Evolutionary conservation across 1,139 yeast genomes (phyloP), one percentile per base, ranked within the genome.

Genomic region (Lodderomyces elongisporus): DNA sequence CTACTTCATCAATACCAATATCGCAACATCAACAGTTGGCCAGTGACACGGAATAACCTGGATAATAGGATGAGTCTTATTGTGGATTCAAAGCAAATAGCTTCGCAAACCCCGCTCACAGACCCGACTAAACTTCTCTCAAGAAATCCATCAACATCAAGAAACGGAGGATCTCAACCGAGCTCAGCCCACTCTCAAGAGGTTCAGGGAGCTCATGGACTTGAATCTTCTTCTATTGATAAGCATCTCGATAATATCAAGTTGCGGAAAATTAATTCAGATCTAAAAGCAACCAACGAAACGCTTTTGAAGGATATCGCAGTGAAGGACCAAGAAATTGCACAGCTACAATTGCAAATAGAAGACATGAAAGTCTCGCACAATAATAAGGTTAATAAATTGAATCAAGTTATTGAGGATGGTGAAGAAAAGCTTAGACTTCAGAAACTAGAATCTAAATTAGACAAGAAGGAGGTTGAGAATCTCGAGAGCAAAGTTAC

Each of bases 1-100:
- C 54, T 81, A 21, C 54, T 83, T 10, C 88, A 81, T 49, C 85
- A 80, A 44, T 78, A 74, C 30, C 82, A 74, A 41, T 77, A 71
- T 47, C 70, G 72, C 33, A 73, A 76, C 39, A 60, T 77, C 18
- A 63, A 68, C n/a, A 68, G 64, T 26, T 77, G 84, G 84, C 82
- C 84, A 2, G 63, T 56, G 3, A 49, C 50, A 3, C 46, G 52
- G 33, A 45, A 43, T 18, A 40, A 40, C 2, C 35, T 30, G 5
- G 55, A 47, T 29, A 42, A 45, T 30, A 40, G 45, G 31, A 40
- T 43, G 36, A 54, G 62, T 35, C 39, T 56, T 47, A 42, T 51
- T 15, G 35, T 51, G 17, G 52, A 43, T 10, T 33, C 38, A 8
- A 36, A 36, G 20, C 34, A 32, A 13, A 15, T 18, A 5, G 25